These are phyloP conservation scores for Capsicum pubescens DNA, from an alignment of 257 asterid species.

Conservation along the genomic window DNA sequence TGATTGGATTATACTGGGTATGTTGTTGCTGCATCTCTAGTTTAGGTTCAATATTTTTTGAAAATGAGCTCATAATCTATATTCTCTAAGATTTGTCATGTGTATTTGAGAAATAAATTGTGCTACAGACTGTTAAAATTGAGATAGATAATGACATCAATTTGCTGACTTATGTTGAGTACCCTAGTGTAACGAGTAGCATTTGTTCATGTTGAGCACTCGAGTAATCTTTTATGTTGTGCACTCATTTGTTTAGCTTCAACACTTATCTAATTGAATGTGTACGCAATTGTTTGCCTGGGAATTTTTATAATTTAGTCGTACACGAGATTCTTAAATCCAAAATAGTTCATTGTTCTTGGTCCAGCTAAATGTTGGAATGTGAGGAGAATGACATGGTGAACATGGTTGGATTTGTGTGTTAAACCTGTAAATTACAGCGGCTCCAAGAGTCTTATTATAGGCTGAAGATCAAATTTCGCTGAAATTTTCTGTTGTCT, in stretches of 20 bases:
- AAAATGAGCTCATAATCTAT: not conserved
- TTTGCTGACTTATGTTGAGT: too few relatives aligned
- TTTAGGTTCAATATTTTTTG: not conserved
- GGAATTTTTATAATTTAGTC: not conserved
- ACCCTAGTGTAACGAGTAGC: too few relatives aligned
- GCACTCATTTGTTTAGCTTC: not conserved
- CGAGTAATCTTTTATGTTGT: too few relatives aligned
- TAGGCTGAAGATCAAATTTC: too few relatives aligned
- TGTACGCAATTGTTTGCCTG: not conserved
- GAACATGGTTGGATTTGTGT: too few relatives aligned
- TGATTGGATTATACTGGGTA: too few relatives aligned
- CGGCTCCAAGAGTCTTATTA: too few relatives aligned
- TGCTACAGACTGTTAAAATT: not conserved
- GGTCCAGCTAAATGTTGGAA: too few relatives aligned
- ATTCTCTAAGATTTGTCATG: not conserved
- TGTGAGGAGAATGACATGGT: too few relatives aligned
- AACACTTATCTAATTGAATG: too few relatives aligned
- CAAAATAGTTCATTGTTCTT: not conserved
- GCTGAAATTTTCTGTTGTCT: not conserved
- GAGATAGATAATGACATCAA: not conserved
- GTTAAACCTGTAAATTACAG: too few relatives aligned
- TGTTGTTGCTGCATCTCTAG: not conserved
- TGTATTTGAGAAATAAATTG: not conserved
- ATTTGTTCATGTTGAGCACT: not conserved
- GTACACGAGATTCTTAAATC: not conserved